Evolutionary conservation across 805 yeast genomes (phyloP), one percentile per base, ranked within the genome.

Genomic region (Wickerhamiella domercqiae): DNA sequence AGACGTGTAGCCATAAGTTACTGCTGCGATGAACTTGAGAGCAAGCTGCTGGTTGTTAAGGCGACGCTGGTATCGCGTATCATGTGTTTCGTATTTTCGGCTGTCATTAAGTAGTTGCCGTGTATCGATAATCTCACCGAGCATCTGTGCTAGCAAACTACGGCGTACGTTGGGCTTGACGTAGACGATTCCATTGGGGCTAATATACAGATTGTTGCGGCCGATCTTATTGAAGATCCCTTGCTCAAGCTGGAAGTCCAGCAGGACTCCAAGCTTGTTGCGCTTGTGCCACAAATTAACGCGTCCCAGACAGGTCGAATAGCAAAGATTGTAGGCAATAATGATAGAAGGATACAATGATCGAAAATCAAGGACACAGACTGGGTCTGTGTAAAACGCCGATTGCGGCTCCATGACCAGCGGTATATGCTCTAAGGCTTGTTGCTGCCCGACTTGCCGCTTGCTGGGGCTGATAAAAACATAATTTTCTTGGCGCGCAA

Each of bases 1-100:
- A 1, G 95, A 78, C 0, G 96, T 69, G 52, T 90, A 90, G 0
- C 98, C 98, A 59, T 90, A 90, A 0, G 95, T 87, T 6, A 90
- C 98, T 55, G 84, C 86, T 1, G 98, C 96, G 31, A 84, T 75
- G 34, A 87, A 61, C 52, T 90, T 90, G 44, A 90, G 61, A 0
- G 95, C 97, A 29, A 81, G 54, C 48, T 90, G 98, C 39, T 87
- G 64, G 40, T 79, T 77, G 49, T 81, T 71, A 51, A 78, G 70
- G 3, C 79, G 57, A 39, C 70, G 68, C 22, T 63, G 62, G 26
- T 51, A 51, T 1, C 49, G 42, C 6, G 43, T 45, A 19, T 50
- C 47, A 7, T 41, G 41, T 16, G 59, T 61, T 3, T 52, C 43
- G 24, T 34, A 17, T 22, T 39, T 40, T 16, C 67, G 67, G 77